Base-by-base conservation (phyloP, 306 rosid species). In the Delonix regia region DNA sequence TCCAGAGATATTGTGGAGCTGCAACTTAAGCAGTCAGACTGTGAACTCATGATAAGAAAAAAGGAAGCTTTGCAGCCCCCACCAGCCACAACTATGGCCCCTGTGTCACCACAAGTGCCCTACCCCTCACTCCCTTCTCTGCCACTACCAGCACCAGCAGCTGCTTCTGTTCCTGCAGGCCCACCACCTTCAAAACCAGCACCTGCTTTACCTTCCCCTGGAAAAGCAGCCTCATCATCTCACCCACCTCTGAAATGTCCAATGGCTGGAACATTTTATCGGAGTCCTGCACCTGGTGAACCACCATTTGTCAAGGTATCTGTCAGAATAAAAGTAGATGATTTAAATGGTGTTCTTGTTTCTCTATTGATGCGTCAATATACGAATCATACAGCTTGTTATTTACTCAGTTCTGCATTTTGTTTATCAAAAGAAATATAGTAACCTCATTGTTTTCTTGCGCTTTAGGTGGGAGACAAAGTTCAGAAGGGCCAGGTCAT, bases 181-280 rank as follows among this genome's bases (percentile, higher is more conserved):
- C 68, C 87, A 44, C 57, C 85, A 36, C 80, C 89, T 49, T 73
- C 86, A 12, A 84, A 84, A 61, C 53, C 84, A 59, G 80, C 84
- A n/a, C 89, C 85, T 8, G 86, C 92, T 19, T 83, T 85, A 57
- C 97, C 97, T 42, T 41, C 91, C 71, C 91, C 93, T 15, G 79
- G 83, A 73, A 86, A 83, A 74, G n/a, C 84, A 48, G 83, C 81
- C 80, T 36, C 84, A 18, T 86, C 93, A 14, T 86, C 95, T 82
- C 91, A 89, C 67, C 97, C 97, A 6, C 79, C 89, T 1, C 42
- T 92, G 59, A 90, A 92, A 84, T 85, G 88, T 87, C 99, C 99
- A 71, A 95, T 95, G 97, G 99, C 99, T 18, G 99, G 99, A 79
- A 95, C 95, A 73, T 88, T 92, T 79, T 95, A 95, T 64, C 83